These are phyloP conservation scores for Suhomyces faveliae DNA, from an alignment of 805 yeast species.

Conservation along the genomic window DNA sequence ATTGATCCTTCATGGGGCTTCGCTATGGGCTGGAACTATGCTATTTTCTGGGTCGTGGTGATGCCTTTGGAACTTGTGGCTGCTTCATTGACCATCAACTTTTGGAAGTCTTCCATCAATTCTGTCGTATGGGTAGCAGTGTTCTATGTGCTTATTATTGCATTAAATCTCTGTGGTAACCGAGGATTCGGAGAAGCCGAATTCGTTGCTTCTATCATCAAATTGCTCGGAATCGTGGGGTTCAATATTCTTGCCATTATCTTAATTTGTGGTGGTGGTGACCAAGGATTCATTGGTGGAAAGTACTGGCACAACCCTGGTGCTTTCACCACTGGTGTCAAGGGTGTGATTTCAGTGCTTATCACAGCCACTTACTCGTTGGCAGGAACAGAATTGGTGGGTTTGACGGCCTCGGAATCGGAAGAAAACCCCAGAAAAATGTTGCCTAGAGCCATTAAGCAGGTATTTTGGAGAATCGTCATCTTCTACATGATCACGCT, in stretches of 20 bases:
- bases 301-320: constrained; percentile 39
- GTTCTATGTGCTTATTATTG: constrained; percentile 36
- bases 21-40: constrained; percentile 47
- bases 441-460: constrained; percentile 42
- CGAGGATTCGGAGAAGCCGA: constrained; percentile 41
- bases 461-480: constrained; percentile 42
- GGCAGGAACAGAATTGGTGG: constrained; percentile 44
- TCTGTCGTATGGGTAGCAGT: constrained; percentile 43
- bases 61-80: constrained; percentile 45
- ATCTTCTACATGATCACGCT: constrained; percentile 41
- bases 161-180: constrained; percentile 34
- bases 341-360: constrained; percentile 39
- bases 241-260: constrained; percentile 40
- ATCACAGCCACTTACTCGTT: constrained; percentile 42
- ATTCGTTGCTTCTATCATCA: constrained; percentile 33
- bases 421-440: constrained; percentile 37
- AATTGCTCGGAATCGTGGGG: constrained; percentile 39
- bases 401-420: constrained; percentile 38
- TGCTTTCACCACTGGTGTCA: constrained; percentile 35
- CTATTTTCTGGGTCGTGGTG: constrained; percentile 44
- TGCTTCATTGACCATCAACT: constrained; percentile 38
- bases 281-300: constrained; percentile 38
- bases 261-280: constrained; percentile 40
- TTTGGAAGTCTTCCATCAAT: constrained; percentile 39
- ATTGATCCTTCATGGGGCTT: constrained; percentile 46